Conservation (phyloP, 257 asterid genomes). For the Leptodermis oblonga region DNA sequence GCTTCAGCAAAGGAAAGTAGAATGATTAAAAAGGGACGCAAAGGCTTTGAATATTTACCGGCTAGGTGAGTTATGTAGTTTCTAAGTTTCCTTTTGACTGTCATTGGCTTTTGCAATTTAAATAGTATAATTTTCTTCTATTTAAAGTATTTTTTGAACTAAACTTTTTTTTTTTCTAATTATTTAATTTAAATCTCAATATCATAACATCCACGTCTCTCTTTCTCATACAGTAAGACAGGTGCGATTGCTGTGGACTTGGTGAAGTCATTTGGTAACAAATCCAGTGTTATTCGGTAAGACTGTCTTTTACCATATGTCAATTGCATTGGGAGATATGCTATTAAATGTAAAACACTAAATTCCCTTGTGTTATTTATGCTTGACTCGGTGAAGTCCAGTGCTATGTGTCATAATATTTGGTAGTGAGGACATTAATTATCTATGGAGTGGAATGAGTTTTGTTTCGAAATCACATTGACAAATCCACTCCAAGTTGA, state of each 20-base stretch:
- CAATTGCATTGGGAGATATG: neutral
- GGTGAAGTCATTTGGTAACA: slow-evolving; percentile 73
- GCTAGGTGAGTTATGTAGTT: slow-evolving; percentile 42
- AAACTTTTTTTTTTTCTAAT: neutral
- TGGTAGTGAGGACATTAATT: neutral
- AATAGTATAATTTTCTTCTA: neutral
- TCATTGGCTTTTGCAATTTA: neutral
- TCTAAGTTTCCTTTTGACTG: slow-evolving; percentile 1
- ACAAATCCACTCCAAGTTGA: neutral
- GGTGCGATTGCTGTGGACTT: slow-evolving; percentile 76
- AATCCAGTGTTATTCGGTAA: slow-evolving; percentile 72
- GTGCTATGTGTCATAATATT: neutral
- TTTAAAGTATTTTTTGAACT: slow-evolving; percentile 5
- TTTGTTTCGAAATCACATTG: neutral
- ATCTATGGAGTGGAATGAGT: neutral
- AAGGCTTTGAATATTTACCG: slow-evolving; percentile 59
- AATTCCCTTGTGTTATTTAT: neutral
- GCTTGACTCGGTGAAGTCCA: neutral
- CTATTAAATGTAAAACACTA: neutral
- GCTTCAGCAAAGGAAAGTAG: slow-evolving; percentile 91
- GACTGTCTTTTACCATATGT: slow-evolving; percentile 1
- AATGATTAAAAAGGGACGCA: slow-evolving; percentile 75
- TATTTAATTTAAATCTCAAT: neutral
- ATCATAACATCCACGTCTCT: slow-evolving; percentile 10
- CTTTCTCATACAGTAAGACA: slow-evolving; percentile 52